Conservation (phyloP, 805 yeast species). For the Priceomyces haplophilus region DNA sequence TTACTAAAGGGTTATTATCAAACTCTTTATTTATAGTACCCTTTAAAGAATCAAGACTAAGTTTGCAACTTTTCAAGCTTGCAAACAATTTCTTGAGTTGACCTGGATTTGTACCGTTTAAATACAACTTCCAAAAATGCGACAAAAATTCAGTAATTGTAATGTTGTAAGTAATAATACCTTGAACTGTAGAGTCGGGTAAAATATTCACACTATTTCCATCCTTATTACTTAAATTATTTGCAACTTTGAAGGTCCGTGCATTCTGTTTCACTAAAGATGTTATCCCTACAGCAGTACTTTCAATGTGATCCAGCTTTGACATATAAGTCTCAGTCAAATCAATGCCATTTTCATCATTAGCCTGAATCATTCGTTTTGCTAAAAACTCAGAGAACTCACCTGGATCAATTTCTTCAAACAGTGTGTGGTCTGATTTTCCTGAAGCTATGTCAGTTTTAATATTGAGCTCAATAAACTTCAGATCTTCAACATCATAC, state of each 20-base stretch:
- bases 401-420: slow-evolving; percentile 7
- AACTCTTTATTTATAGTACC: slow-evolving; percentile 18
- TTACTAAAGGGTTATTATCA: slow-evolving; percentile 22
- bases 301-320: slow-evolving; percentile 28
- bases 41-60: slow-evolving; percentile 25
- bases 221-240: slow-evolving; percentile 5
- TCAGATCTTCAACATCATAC: slow-evolving; percentile 29
- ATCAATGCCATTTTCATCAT: slow-evolving; percentile 17
- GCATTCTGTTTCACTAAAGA: slow-evolving; percentile 34
- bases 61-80: slow-evolving; percentile 34
- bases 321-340: slow-evolving; percentile 28
- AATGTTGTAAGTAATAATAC: slow-evolving; percentile 35
- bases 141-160: slow-evolving; percentile 42
- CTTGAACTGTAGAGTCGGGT: slow-evolving; percentile 26
- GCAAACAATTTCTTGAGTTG: slow-evolving; percentile 38
- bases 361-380: slow-evolving; percentile 12
- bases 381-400: slow-evolving; percentile 16
- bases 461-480: slow-evolving; percentile 32
- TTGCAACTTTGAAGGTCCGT: slow-evolving; percentile 24
- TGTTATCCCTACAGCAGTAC: slow-evolving; percentile 29
- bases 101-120: slow-evolving; percentile 34
- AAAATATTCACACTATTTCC: slow-evolving; percentile 17
- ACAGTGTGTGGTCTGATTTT: slow-evolving; percentile 17
- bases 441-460: slow-evolving; percentile 18
- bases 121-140: slow-evolving; percentile 41